phyloP scores from a whole-genome alignment of 345 rosid species.

The Erysimum cheiranthoides region DNA sequence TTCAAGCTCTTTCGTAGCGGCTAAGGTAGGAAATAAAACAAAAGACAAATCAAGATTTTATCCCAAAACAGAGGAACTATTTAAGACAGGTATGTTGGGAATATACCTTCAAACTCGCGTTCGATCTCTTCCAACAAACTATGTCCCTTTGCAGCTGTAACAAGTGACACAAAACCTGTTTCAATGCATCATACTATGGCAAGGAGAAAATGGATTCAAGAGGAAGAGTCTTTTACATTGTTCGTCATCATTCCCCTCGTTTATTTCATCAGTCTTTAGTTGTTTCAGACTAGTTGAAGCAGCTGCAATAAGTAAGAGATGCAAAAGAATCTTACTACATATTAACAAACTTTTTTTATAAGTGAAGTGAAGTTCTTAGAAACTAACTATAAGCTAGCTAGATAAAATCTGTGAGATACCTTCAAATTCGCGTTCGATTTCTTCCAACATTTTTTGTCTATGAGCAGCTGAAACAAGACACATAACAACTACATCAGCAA shows the following conservation, averaged over 20 bases:
- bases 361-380: background rate
- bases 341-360: background rate
- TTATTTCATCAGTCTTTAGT: conserved; percentile 10
- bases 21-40: conserved; percentile 17
- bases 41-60: background rate
- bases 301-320: conserved; percentile 33
- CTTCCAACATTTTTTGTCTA: conserved; percentile 41
- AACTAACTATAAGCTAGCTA: conserved; percentile 18
- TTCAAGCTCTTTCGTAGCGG: conserved; percentile 37
- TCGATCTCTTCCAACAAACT: conserved; percentile 41
- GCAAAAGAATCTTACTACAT: background rate
- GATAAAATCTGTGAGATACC: conserved; percentile 16
- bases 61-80: background rate
- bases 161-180: conserved; percentile 6
- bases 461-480: conserved; percentile 37
- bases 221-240: conserved; percentile 3
- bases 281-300: conserved; percentile 35
- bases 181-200: conserved; percentile 3
- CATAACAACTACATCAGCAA: conserved; percentile 7
- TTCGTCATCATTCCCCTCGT: conserved; percentile 30
- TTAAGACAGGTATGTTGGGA: background rate
- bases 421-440: conserved; percentile 35
- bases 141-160: conserved; percentile 36
- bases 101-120: conserved; percentile 40
- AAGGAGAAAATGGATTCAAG: background rate